Evolutionary conservation across 2,329 filamentous ascomycete genomes (phyloP), one percentile per base, ranked within the genome.

Genomic region (Diaporthe humulicola): DNA sequence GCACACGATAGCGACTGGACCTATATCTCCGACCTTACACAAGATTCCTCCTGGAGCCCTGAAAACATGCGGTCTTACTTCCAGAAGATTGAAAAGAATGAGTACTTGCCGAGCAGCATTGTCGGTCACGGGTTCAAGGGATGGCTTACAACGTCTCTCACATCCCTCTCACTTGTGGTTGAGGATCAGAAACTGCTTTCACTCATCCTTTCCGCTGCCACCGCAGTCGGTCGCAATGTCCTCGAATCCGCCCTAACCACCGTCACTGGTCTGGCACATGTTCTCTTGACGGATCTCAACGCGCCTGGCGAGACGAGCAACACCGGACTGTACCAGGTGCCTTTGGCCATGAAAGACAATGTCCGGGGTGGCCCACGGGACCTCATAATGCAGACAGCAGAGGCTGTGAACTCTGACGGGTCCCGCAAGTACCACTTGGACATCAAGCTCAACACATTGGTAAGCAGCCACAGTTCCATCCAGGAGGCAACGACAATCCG

Each of bases 21-120:
- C 40, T 80, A 86, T 77, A 86, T 90, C 73, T 83, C 84, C 28
- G 79, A 79, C 17, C 77, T 90, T 36, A 90, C 88, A 8, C 86
- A 87, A 12, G 88, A 90, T 75, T 75, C 78, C 6, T 86, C 86
- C 0, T 90, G 88, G 88, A 79, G 80, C 0, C 81, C 87, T 0
- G 81, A 82, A 2, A 87, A 87, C 61, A 89, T 90, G 87, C 82
- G 87, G 66, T 79, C 85, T 66, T 88, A 88, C 78, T 88, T 86
- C 66, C 76, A 81, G 57, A 85, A 84, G 75, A 77, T 89, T 40
- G 88, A 90, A 79, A 82, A 84, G 74, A 85, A 85, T 42, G 77
- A 81, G 40, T 80, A 81, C 57, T 76, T 81, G 19, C 79, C 81
- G 7, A 80, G 79, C 38, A 79, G 79, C n/a, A 78, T 78, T 17